Conservation (phyloP, 371 early-diverging fungal species). For the Mucor circinelloides region DNA sequence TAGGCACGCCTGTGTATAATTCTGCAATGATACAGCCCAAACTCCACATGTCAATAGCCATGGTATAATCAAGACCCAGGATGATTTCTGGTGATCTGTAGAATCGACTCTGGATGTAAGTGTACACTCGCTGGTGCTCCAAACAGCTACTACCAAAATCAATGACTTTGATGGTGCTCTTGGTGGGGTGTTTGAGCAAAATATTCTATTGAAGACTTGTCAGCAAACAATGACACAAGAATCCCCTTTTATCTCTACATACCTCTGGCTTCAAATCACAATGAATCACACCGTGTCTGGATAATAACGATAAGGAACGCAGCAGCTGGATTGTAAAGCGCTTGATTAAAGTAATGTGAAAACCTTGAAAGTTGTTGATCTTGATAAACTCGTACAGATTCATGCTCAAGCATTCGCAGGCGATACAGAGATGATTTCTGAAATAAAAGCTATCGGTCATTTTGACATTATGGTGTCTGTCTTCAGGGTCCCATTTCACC, state of each 20-base stretch:
- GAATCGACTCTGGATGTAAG: slow-evolving; percentile 97
- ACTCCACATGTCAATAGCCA: slow-evolving; percentile 99
- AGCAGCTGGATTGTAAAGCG: slow-evolving; percentile 88
- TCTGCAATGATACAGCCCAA: slow-evolving; percentile 99
- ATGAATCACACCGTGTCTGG: slow-evolving; percentile 86
- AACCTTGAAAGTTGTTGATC: slow-evolving; percentile 90
- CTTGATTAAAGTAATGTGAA: slow-evolving; percentile 79
- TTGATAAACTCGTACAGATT: slow-evolving; percentile 98
- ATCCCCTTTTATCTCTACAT: slow-evolving; percentile 3
- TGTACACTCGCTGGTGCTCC: slow-evolving; percentile 89
- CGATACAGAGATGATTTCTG: slow-evolving; percentile 94
- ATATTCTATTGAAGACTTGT: slow-evolving; percentile 62
- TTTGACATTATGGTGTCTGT: slow-evolving; percentile 79
- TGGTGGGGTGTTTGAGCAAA: slow-evolving; percentile 70
- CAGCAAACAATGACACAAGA: background rate
- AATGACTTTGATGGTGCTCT: slow-evolving; percentile 92
- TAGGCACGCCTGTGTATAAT: slow-evolving; percentile 89
- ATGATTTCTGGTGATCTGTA: slow-evolving; percentile 96
- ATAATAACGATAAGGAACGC: slow-evolving; percentile 78
- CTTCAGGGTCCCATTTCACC: slow-evolving; percentile 79
- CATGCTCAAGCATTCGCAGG: slow-evolving; percentile 91
- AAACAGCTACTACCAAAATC: slow-evolving; percentile 97
- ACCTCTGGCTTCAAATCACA: slow-evolving; percentile 99
- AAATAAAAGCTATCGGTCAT: slow-evolving; percentile 93
- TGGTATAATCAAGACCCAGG: slow-evolving; percentile 74